Base-by-base conservation (phyloP, 2,329 filamentous ascomycete genomes). In the Colletotrichum coccodes region DNA sequence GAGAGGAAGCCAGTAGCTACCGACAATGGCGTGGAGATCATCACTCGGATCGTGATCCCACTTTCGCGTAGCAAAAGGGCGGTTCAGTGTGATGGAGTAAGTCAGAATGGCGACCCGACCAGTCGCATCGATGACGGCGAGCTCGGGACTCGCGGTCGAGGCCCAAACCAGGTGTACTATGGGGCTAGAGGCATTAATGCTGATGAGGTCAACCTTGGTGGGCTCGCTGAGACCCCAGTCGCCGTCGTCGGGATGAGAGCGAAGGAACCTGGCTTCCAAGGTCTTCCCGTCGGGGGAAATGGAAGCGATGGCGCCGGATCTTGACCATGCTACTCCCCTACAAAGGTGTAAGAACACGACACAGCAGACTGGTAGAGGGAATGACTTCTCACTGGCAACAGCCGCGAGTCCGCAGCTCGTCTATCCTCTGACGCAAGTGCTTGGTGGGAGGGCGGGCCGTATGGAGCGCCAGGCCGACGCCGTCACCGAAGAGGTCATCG, bases 291-390 rank as follows among this genome's bases (percentile, higher is more conserved):
- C 92, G 18, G 88, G 82, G 23, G 91, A 88, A 72, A 98, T 92
- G 61, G 91, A 92, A 32, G 95, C 95, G 72, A 98, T 93, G 68
- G 91, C 94, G 49, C 95, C 95, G 70, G 90, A 88, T 74, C 91
- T 94, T 12, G 95, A 97, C 95, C 95, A 98, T 34, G 92, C 90
- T 61, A 98, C 87, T 72, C 89, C 90, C 77, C 94, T 97, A 26
- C 18, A 16, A 49, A n/a, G n/a, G 47, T 23, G 66, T 71, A 26
- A 70, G 69, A 49, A 38, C 26, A 47, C 26, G 21, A n/a, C 38
- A 1, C 28, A 62, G 86, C 6, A 23, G 32, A n/a, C 7, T 38
- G 42, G 23, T 12, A 14, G 6, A 36, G 12, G 30, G n/a, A 6
- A 26, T 23, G 53, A 16, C 12, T 50, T 44, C 90, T 81, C 89